Conservation (phyloP, 306 rosid species). For the Quercus engelmannii region DNA sequence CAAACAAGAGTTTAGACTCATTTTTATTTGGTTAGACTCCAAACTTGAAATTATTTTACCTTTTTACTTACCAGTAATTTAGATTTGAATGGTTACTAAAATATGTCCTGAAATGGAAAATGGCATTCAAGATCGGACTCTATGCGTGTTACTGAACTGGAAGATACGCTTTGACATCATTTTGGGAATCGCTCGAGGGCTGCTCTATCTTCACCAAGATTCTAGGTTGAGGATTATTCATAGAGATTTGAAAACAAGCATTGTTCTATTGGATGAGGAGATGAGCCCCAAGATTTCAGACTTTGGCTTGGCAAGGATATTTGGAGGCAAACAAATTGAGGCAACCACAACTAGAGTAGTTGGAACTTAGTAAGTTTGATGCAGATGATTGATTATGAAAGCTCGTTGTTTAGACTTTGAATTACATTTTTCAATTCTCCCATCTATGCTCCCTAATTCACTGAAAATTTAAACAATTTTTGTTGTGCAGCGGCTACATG, state of each 20-base stretch:
- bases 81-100: not conserved
- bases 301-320: slow-evolving; percentile 23
- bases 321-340: slow-evolving; percentile 10
- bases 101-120: not conserved
- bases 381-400: not conserved
- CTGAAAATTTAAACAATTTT: not conserved
- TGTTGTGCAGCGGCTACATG: slow-evolving; percentile 42
- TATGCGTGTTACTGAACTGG: not conserved
- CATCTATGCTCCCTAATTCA: not conserved
- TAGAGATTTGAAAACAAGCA: slow-evolving; percentile 25
- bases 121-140: not conserved
- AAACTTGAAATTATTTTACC: not conserved
- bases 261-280: slow-evolving; percentile 1
- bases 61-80: not conserved
- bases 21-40: not conserved
- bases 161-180: slow-evolving; percentile 13
- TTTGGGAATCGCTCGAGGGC: slow-evolving; percentile 7
- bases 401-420: not conserved
- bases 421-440: not conserved
- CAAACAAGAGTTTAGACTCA: too few species aligned
- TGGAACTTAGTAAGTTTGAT: slow-evolving; percentile 25
- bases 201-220: slow-evolving; percentile 31
- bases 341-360: slow-evolving; percentile 7
- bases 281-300: slow-evolving; percentile 23
- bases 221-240: slow-evolving; percentile 22